A percentile compares a stretch with the other conserved stretches of the same genome.
Evolutionary conservation across 306 rosid species (phyloP).

Genomic region (Dicorynia guianensis): DNA sequence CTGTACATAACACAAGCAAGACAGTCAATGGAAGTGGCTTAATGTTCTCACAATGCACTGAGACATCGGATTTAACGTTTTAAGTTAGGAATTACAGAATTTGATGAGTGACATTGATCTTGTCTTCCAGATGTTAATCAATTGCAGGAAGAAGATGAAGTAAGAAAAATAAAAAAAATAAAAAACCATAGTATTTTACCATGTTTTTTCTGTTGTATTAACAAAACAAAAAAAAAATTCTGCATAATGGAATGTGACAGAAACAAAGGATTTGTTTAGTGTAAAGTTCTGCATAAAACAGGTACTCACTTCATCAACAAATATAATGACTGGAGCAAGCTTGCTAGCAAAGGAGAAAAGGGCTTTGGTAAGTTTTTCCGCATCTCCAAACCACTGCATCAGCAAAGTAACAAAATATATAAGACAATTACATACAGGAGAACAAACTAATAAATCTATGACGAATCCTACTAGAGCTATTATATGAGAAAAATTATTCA

Average conservation of each 20-base stretch:
- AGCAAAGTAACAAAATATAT: constrained; percentile 34
- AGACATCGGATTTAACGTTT: not conserved
- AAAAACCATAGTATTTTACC: too few relatives aligned
- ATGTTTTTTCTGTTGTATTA: not conserved
- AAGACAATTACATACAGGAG: constrained; percentile 17
- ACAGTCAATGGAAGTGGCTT: constrained; percentile 3
- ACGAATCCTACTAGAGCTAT: not conserved
- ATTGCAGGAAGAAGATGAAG: too few relatives aligned
- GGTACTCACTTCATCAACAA: constrained; percentile 90
- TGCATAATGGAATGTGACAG: too few relatives aligned
- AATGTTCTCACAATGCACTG: not conserved
- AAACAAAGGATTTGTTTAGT: too few relatives aligned
- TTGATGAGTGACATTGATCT: not conserved
- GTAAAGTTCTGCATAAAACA: not conserved
- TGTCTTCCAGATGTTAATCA: not conserved
- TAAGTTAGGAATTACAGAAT: not conserved
- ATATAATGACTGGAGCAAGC: constrained; percentile 96
- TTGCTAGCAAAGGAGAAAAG: constrained; percentile 98
- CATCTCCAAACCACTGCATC: constrained; percentile 98
- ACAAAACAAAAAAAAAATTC: too few relatives aligned
- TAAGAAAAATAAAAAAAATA: too few relatives aligned
- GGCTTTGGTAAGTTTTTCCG: constrained; percentile 97
- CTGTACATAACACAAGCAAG: constrained; percentile 14
- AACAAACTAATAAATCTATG: constrained; percentile 11
- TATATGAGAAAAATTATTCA: too few relatives aligned